Conservation (phyloP, 2,329 filamentous ascomycete genomes). For the Fusarium verticillioides region DNA sequence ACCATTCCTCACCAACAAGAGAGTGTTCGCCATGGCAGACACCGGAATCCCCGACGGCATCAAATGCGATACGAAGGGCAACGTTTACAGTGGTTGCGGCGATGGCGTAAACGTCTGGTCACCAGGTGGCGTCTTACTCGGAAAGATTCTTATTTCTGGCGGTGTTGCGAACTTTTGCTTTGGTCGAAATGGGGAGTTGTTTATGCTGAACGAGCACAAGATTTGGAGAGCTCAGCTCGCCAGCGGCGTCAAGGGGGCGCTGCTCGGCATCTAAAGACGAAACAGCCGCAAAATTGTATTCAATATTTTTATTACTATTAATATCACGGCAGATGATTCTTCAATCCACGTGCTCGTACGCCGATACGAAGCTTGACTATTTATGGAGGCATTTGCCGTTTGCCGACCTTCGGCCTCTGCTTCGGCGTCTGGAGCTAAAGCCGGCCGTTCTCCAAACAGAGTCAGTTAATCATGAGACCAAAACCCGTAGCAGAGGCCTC, state of each 20-base stretch:
- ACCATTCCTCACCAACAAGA: conserved; percentile 59
- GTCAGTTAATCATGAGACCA: background rate
- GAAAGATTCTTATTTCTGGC: conserved; percentile 55
- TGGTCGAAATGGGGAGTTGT: conserved; percentile 55
- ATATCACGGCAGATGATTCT: background rate
- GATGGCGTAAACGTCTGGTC: conserved; percentile 63
- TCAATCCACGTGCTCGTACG: background rate
- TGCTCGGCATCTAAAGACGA: conserved; percentile 19
- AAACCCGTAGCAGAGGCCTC: too few relatives aligned
- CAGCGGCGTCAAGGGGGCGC: conserved; percentile 28
- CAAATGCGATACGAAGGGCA: conserved; percentile 58
- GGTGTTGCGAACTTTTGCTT: conserved; percentile 62
- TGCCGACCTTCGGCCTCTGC: background rate
- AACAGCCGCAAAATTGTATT: background rate
- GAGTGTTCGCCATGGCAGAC: conserved; percentile 62
- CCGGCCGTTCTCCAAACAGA: background rate
- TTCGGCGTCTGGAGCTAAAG: background rate
- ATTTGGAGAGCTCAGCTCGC: conserved; percentile 51
- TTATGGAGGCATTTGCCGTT: background rate
- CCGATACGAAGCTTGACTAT: background rate
- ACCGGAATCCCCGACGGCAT: conserved; percentile 60
- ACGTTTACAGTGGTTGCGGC: conserved; percentile 61
- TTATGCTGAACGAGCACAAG: conserved; percentile 59
- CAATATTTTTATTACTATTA: background rate
- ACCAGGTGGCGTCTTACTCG: conserved; percentile 57